phyloP scores from a whole-genome alignment of 805 yeast species.

The Sugiyamaella smithiae region DNA sequence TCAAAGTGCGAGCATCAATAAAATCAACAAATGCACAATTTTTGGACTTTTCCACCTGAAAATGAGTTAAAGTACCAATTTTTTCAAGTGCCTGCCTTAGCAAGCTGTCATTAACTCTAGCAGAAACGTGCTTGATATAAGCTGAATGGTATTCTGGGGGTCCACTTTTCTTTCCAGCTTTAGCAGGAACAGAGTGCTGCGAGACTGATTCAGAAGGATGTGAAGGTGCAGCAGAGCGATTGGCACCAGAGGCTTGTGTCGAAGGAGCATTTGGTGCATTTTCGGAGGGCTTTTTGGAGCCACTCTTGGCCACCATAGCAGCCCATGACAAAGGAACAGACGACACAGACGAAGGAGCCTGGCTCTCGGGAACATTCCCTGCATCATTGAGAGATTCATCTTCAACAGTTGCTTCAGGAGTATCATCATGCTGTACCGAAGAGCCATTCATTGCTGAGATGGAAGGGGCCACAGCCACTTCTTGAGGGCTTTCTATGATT shows the following conservation, averaged over 20 bases:
- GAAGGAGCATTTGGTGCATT: constrained; percentile 14
- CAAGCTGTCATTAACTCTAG: constrained; percentile 26
- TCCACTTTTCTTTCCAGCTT: constrained; percentile 9
- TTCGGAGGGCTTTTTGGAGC: constrained; percentile 9
- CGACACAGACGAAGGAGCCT: background rate
- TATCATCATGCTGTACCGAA: background rate
- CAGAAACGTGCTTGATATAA: constrained; percentile 35
- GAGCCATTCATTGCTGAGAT: background rate
- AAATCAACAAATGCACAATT: constrained; percentile 40
- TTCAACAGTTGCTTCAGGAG: background rate
- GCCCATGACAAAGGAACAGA: constrained; percentile 22
- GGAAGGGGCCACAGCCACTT: background rate
- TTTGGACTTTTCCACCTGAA: constrained; percentile 33
- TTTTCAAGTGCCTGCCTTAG: constrained; percentile 31
- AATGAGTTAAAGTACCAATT: constrained; percentile 34
- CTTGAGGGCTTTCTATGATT: background rate
- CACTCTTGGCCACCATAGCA: constrained; percentile 15
- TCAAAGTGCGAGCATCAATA: constrained; percentile 30
- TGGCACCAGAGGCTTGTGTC: constrained; percentile 18
- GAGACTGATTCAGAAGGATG: constrained; percentile 16
- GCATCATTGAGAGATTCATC: background rate
- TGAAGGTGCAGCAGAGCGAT: constrained; percentile 14
- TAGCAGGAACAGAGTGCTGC: constrained; percentile 14
- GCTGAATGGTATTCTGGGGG: constrained; percentile 34
- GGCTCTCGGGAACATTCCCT: background rate